Conservation (phyloP, 257 asterid species). For the Lavandula angustifolia region DNA sequence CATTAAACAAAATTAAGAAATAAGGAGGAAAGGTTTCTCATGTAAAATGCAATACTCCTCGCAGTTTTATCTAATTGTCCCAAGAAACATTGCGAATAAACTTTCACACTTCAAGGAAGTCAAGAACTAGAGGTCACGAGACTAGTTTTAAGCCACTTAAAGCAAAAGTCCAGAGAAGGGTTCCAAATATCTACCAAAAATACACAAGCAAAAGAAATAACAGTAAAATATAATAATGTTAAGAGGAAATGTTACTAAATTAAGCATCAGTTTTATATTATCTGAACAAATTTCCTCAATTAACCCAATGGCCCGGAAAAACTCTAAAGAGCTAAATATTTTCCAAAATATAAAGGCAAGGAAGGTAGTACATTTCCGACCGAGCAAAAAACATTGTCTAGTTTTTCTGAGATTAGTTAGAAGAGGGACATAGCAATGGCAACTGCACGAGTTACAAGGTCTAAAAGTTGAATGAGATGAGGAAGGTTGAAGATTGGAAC, state of each 20-base stretch:
- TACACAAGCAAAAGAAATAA: not conserved
- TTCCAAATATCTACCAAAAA: not conserved
- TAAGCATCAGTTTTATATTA: not conserved
- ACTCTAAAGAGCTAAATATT: not conserved
- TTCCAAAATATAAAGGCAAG: not conserved
- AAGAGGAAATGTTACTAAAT: not conserved
- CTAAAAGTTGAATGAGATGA: not conserved
- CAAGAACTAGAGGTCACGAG: not conserved
- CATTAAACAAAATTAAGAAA: constrained; percentile 6
- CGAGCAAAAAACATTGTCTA: not conserved
- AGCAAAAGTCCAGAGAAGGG: not conserved
- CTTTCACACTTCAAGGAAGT: not conserved
- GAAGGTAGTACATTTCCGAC: not conserved
- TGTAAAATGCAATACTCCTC: not conserved
- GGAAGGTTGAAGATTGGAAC: not conserved
- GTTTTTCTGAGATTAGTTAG: not conserved
- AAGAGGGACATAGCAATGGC: not conserved
- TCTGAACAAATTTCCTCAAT: not conserved
- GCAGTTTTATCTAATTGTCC: not conserved
- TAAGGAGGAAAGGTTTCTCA: constrained; percentile 14
- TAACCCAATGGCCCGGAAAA: not conserved
- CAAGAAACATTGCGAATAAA: not conserved
- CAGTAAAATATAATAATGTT: not conserved
- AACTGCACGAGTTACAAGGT: not conserved
- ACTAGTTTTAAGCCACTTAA: not conserved